Conservation (phyloP, 176 grass and related monocot genomes). For the Lolium perenne region DNA sequence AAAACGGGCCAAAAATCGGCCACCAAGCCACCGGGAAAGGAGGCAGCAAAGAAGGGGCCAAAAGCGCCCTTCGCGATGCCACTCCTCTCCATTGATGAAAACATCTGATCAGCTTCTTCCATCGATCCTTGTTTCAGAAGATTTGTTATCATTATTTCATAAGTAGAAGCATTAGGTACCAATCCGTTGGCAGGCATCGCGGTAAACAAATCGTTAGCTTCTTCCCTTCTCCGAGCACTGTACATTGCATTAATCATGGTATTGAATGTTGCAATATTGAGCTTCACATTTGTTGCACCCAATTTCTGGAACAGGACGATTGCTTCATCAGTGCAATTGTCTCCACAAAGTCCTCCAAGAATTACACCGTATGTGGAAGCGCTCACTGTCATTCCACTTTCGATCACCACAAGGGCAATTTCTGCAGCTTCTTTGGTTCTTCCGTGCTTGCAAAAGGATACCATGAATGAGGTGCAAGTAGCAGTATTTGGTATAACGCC, state of each 20-base stretch:
- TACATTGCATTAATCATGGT: background rate
- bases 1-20: too few species aligned
- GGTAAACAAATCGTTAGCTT: background rate
- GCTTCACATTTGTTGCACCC: background rate
- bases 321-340: background rate
- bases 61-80: too few species aligned
- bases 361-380: background rate
- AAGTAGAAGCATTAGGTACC: background rate
- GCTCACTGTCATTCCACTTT: background rate
- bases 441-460: background rate
- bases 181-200: conserved; percentile 4
- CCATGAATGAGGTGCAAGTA: background rate
- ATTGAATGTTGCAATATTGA: background rate
- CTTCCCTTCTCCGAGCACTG: background rate
- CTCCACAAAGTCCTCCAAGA: background rate
- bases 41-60: too few species aligned
- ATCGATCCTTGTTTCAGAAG: background rate
- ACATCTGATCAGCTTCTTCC: conserved; percentile 14
- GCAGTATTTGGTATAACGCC: background rate
- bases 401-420: background rate
- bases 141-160: background rate
- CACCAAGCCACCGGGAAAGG: too few species aligned
- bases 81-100: too few species aligned
- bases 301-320: background rate
- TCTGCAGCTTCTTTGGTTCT: background rate